phyloP scores from a whole-genome alignment of 2,329 filamentous ascomycete species.

The Venturia oleaginea region DNA sequence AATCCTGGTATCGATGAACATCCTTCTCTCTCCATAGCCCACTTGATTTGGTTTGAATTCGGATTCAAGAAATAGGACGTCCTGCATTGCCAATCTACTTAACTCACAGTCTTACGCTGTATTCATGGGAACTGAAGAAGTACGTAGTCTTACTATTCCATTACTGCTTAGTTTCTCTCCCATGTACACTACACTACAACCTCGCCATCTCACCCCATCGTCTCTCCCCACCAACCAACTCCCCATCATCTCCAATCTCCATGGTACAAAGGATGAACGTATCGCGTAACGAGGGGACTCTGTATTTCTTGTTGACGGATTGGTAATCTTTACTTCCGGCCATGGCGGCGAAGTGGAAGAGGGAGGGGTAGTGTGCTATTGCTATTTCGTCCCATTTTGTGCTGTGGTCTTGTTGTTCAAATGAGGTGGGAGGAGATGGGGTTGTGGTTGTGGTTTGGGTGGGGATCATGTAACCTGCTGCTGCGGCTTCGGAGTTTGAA shows the following conservation, averaged over 20 bases:
- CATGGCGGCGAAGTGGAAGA: constrained; percentile 55
- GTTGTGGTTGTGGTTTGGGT: neutral
- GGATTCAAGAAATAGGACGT: too few relatives aligned
- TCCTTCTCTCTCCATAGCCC: too few relatives aligned
- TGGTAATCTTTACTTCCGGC: constrained; percentile 49
- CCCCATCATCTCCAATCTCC: constrained; percentile 35
- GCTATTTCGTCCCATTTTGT: constrained; percentile 54
- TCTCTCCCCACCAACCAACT: constrained; percentile 6
- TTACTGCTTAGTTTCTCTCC: too few relatives aligned
- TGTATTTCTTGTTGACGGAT: constrained; percentile 44
- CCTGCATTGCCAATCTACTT: too few relatives aligned
- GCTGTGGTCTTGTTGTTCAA: constrained; percentile 16
- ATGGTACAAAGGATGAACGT: constrained; percentile 46
- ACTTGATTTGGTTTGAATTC: too few relatives aligned
- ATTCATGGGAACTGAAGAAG: too few relatives aligned
- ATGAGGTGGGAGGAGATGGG: neutral
- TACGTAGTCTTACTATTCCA: too few relatives aligned
- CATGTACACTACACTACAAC: neutral
- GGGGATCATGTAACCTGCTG: neutral
- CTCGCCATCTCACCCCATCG: neutral
- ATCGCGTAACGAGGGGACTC: constrained; percentile 43
- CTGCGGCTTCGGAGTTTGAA: neutral
- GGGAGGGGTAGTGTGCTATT: constrained; percentile 54
- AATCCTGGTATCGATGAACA: neutral
- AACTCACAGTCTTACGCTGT: too few relatives aligned